Evolutionary conservation across 352 stramenopile genomes (phyloP).

Genomic region (Pythium aquatile): DNA sequence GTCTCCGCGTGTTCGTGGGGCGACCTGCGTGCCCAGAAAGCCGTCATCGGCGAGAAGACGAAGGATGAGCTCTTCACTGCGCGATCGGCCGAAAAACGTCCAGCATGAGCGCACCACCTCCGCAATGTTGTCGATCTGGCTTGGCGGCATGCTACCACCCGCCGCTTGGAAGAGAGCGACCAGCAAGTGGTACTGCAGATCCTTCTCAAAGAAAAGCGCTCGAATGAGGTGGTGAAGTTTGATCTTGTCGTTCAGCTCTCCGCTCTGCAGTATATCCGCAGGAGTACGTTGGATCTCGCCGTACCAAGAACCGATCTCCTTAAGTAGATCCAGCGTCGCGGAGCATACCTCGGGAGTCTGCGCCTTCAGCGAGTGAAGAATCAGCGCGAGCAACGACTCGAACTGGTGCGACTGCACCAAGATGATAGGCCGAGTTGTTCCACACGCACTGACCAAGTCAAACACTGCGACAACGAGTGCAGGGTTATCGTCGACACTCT

Average conservation of each 20-base stretch:
- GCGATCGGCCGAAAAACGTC: slow-evolving; percentile 60
- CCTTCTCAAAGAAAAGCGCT: slow-evolving; percentile 77
- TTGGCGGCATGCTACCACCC: slow-evolving; percentile 52
- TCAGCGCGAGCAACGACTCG: slow-evolving; percentile 51
- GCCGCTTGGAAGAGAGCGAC: slow-evolving; percentile 68
- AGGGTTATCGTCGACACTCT: slow-evolving; percentile 54
- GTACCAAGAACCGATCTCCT: slow-evolving; percentile 68
- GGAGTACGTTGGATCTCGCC: slow-evolving; percentile 70
- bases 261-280: slow-evolving; percentile 37
- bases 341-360: slow-evolving; percentile 62
- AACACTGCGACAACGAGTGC: slow-evolving; percentile 52
- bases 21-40: slow-evolving; percentile 64
- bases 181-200: slow-evolving; percentile 70
- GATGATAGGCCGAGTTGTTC: slow-evolving; percentile 52
- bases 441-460: slow-evolving; percentile 57
- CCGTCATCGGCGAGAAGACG: slow-evolving; percentile 57
- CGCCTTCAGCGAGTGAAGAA: slow-evolving; percentile 60
- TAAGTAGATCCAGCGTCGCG: slow-evolving; percentile 57
- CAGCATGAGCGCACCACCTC: slow-evolving; percentile 77
- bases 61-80: slow-evolving; percentile 61
- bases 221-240: slow-evolving; percentile 63
- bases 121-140: slow-evolving; percentile 59
- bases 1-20: slow-evolving; percentile 44
- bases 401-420: slow-evolving; percentile 71
- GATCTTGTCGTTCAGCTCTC: slow-evolving; percentile 54